phyloP scores from a whole-genome alignment of 805 yeast species.

The Spencermartinsiella europaea region DNA sequence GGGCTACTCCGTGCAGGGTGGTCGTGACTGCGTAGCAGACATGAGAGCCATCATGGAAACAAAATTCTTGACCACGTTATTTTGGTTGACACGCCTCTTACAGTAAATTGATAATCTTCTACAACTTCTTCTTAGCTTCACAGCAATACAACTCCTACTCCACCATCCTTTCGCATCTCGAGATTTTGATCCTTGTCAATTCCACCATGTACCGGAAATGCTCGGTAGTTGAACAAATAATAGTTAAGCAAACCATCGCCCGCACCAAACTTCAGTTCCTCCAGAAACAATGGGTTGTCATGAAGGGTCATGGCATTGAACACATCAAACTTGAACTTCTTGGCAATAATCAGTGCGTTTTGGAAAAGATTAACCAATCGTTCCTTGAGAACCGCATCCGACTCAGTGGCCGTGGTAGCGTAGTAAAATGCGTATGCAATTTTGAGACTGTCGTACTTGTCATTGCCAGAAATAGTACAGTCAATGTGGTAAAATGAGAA shows the following conservation, averaged over 20 bases:
- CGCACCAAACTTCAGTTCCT: slow-evolving; percentile 78
- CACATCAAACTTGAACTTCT: slow-evolving; percentile 69
- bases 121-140: too few species aligned
- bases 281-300: slow-evolving; percentile 80
- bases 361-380: slow-evolving; percentile 58
- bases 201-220: slow-evolving; percentile 80
- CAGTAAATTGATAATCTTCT: too few species aligned
- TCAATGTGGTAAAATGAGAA: slow-evolving; percentile 87
- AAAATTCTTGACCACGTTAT: too few species aligned
- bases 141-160: slow-evolving; percentile 85
- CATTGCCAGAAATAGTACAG: slow-evolving; percentile 66
- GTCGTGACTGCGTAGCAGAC: too few species aligned
- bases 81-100: too few species aligned
- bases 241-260: slow-evolving; percentile 93
- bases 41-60: too few species aligned
- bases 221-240: slow-evolving; percentile 85
- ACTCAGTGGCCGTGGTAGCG: slow-evolving; percentile 52
- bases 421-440: slow-evolving; percentile 89
- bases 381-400: slow-evolving; percentile 38
- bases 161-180: slow-evolving; percentile 57
- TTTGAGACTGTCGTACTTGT: slow-evolving; percentile 60
- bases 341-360: slow-evolving; percentile 75
- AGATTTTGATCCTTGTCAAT: slow-evolving; percentile 51
- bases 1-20: too few species aligned
- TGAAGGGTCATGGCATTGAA: slow-evolving; percentile 89